Evolutionary conservation across 805 yeast species (phyloP), one percentile per base, ranked within the genome.

Genomic region (Candida ficus): DNA sequence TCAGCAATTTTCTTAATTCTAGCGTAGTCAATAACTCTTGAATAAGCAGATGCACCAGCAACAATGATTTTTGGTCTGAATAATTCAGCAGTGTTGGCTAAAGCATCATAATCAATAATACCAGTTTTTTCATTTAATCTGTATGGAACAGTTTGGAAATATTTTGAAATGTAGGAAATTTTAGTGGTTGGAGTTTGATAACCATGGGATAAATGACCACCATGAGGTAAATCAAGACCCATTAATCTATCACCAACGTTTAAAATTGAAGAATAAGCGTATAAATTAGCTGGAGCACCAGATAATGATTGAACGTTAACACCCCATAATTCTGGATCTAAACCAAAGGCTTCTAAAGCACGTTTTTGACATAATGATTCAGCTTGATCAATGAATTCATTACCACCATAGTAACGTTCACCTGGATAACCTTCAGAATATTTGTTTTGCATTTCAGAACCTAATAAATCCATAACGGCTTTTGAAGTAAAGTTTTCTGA

Each of bases 381-480:
- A 57, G 87, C 88, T 70, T 79, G 75, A 69, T 91, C 99, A 57
- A 91, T 91, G 68, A 79, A 83, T 67, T 91, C 89, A 62, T 91
- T 91, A 64, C 99, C 99, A 65, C 99, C 99, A 63, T 91, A 91
- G 72, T 91, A 91, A 64, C 99, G 80, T 48, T 89, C 95, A 52
- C 96, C 96, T 31, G 99, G 99, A 68, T 91, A 91, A 49, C 98
- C 98, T 68, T 93, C 99, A 29, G 97, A 89, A 72, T 93, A 93
- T 74, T 93, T 93, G 80, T 93, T 93, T 65, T 86, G 86, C 96
- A 93, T 88, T 63, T 95, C 96, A 38, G 98, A 83, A 53, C 99
- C 99, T 58, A 91, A 80, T 26, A 95, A 87, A 60, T 93, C 98
- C 71, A 91, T 85, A 35, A 93, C 99, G 31, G 98, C 85, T 53